phyloP scores from a whole-genome alignment of 1,284 basidiomycete genomes.

The Filobasidium uniguttulatum region DNA sequence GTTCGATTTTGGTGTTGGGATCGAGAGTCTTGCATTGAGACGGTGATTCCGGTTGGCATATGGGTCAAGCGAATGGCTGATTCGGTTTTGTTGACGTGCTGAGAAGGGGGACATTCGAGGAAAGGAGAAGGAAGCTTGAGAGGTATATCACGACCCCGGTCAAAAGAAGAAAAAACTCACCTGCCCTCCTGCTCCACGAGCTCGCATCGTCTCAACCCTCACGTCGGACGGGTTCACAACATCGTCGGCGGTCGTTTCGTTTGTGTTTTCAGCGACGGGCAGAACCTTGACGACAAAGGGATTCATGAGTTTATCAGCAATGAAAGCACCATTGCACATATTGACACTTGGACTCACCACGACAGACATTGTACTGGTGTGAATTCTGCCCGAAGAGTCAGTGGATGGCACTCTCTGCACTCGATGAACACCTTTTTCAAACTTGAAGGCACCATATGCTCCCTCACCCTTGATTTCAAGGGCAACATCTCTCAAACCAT shows the following conservation, averaged over 20 bases:
- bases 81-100: slow-evolving; percentile 99
- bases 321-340: slow-evolving; percentile 15
- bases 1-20: slow-evolving; percentile 88
- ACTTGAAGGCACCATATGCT: slow-evolving; percentile 64
- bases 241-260: slow-evolving; percentile 36
- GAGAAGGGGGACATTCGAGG: slow-evolving; percentile 12
- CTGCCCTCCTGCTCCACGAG: slow-evolving; percentile 92
- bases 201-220: slow-evolving; percentile 82
- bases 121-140: background rate
- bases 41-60: slow-evolving; percentile 79
- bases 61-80: slow-evolving; percentile 95
- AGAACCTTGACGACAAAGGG: slow-evolving; percentile 52
- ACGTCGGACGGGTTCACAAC: slow-evolving; percentile 71
- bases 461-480: slow-evolving; percentile 65
- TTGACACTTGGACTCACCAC: slow-evolving; percentile 47
- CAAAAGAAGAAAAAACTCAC: slow-evolving; percentile 35
- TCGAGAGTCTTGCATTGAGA: slow-evolving; percentile 96
- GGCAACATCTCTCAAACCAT: slow-evolving; percentile 69
- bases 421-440: slow-evolving; percentile 91
- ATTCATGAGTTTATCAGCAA: slow-evolving; percentile 5
- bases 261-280: slow-evolving; percentile 53
- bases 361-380: slow-evolving; percentile 82
- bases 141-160: background rate
- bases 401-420: slow-evolving; percentile 89
- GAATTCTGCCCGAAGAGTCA: slow-evolving; percentile 70